Conservation (phyloP, 148 eudicot species). For the Chenopodium berlandieri region DNA sequence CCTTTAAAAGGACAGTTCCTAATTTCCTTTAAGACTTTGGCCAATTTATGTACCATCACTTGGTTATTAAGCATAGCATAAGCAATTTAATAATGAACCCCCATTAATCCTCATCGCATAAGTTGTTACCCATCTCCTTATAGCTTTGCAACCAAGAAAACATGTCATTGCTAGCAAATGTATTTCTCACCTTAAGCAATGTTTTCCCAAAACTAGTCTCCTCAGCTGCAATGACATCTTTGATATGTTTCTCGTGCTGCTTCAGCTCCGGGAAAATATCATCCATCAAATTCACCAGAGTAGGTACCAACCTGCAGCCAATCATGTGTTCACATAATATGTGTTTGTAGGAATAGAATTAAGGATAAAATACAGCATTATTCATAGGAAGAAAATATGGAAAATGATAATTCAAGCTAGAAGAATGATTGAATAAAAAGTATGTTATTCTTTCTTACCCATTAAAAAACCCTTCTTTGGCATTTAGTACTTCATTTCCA, state of each 20-base stretch:
- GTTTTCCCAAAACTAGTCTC: conserved; percentile 92
- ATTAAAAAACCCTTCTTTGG: conserved; percentile 77
- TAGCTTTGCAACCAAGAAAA: background rate
- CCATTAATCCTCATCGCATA: background rate
- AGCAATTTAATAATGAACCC: background rate
- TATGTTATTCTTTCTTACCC: conserved; percentile 48
- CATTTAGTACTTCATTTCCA: conserved; percentile 89
- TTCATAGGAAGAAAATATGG: background rate
- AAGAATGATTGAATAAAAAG: conserved; percentile 6
- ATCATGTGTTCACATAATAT: conserved; percentile 14
- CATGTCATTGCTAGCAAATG: conserved; percentile 1
- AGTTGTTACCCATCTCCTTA: background rate
- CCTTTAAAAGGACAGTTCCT: too few relatives aligned
- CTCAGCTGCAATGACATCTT: conserved; percentile 74
- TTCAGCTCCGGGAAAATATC: conserved; percentile 84
- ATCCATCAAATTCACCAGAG: conserved; percentile 77
- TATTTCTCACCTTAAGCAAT: conserved; percentile 60
- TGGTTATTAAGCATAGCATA: background rate
- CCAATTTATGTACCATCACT: background rate
- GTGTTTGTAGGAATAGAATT: conserved; percentile 2
- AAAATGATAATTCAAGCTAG: background rate
- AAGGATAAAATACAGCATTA: background rate
- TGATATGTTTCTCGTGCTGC: conserved; percentile 61
- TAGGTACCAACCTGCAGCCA: conserved; percentile 68
- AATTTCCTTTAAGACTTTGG: background rate